Conservation (phyloP, 345 rosid species). For the Eutrema yunnanense region DNA sequence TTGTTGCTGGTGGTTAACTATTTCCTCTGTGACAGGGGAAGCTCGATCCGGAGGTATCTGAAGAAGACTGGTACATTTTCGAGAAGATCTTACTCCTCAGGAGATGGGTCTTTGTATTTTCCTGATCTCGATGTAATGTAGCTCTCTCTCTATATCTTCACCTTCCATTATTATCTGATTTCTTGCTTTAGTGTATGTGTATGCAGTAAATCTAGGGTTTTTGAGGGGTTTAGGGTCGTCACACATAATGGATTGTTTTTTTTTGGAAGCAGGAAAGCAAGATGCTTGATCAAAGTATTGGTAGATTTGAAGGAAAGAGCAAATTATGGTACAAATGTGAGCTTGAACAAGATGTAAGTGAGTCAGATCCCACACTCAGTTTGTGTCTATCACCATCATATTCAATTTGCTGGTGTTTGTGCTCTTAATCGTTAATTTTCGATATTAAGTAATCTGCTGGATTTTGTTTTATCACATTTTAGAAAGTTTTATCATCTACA, state of each 20-base stretch:
- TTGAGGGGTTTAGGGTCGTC: slow-evolving; percentile 10
- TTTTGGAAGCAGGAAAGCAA: slow-evolving; percentile 34
- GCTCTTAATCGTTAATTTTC: not conserved
- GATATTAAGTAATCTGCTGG: not conserved
- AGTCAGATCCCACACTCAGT: slow-evolving; percentile 2
- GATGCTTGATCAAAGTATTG: slow-evolving; percentile 30
- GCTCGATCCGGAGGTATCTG: slow-evolving; percentile 50
- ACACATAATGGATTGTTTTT: not conserved
- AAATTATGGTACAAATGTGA: slow-evolving; percentile 46
- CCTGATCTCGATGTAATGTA: slow-evolving; percentile 46
- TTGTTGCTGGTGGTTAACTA: not conserved
- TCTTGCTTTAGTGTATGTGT: not conserved
- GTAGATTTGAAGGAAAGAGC: slow-evolving; percentile 40
- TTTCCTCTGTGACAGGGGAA: slow-evolving; percentile 36
- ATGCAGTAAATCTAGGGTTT: slow-evolving; percentile 17
- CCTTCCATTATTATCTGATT: not conserved
- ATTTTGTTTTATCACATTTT: not conserved
- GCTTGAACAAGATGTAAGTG: slow-evolving; percentile 89
- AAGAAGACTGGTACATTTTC: slow-evolving; percentile 40
- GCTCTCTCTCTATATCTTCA: not conserved
- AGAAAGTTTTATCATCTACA: not conserved
- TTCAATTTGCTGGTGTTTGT: not conserved
- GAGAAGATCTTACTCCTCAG: slow-evolving; percentile 48
- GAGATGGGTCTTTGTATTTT: slow-evolving; percentile 41
- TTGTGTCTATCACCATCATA: not conserved